Evolutionary conservation across 805 yeast species (phyloP).

Genomic region (Saccharomycopsis babjevae): DNA sequence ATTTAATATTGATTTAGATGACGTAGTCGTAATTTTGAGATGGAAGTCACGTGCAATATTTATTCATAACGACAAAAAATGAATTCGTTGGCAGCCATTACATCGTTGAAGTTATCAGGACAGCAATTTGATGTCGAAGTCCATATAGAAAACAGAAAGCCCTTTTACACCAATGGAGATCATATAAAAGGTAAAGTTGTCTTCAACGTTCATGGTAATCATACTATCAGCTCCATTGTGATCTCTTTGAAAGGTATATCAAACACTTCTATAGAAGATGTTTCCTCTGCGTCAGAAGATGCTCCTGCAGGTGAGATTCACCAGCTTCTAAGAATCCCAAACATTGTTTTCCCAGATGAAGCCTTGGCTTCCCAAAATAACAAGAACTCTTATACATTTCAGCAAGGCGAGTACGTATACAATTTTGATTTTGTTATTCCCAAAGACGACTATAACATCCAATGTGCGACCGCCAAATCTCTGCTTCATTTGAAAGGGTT

Average conservation of each 20-base stretch:
- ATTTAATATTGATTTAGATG: too few species aligned
- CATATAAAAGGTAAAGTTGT: constrained; percentile 8
- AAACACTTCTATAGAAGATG: constrained; percentile 14
- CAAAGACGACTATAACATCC: constrained; percentile 9
- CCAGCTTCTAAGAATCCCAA: constrained; percentile 4
- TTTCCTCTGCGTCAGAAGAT: constrained; percentile 8
- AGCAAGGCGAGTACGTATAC: constrained; percentile 7
- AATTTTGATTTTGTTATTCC: constrained; percentile 15
- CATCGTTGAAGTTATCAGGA: background rate
- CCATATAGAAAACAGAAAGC: constrained; percentile 1
- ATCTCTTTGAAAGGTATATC: constrained; percentile 5
- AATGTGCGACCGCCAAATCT: constrained; percentile 7
- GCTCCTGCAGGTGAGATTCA: constrained; percentile 16
- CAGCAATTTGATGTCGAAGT: constrained; percentile 5
- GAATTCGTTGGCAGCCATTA: background rate
- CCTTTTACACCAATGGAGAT: constrained; percentile 16
- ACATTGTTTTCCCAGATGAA: constrained; percentile 5
- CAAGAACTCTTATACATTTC: constrained; percentile 5
- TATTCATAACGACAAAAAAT: background rate
- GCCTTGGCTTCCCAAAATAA: background rate
- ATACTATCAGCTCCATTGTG: background rate
- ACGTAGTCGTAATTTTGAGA: too few species aligned
- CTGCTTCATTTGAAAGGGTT: constrained; percentile 17
- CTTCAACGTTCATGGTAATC: constrained; percentile 1
- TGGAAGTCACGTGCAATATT: too few species aligned